These are phyloP conservation scores for Rhododendron vialii DNA, from an alignment of 148 eudicot species.

Conservation along the genomic window DNA sequence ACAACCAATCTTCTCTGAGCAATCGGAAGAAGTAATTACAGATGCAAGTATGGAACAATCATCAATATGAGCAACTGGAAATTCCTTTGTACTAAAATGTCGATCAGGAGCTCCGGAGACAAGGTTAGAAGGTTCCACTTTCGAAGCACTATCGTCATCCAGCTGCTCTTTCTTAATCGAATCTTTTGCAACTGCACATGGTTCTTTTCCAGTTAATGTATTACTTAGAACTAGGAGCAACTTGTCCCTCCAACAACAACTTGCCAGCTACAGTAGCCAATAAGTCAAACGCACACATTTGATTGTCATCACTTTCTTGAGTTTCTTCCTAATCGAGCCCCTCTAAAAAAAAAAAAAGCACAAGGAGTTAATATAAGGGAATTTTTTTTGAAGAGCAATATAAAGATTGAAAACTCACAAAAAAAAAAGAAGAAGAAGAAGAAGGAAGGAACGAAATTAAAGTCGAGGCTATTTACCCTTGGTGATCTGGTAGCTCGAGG, in stretches of 20 bases:
- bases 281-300: slow-evolving; percentile 78
- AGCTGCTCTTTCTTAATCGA: slow-evolving; percentile 26
- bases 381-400: too few relatives aligned
- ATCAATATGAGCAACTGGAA: too few relatives aligned
- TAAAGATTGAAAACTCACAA: too few relatives aligned
- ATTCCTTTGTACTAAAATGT: too few relatives aligned
- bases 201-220: slow-evolving; percentile 18
- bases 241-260: slow-evolving; percentile 58
- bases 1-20: too few relatives aligned
- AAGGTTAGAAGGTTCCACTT: too few relatives aligned
- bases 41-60: too few relatives aligned
- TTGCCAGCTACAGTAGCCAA: slow-evolving; percentile 87
- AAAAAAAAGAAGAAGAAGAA: too few relatives aligned
- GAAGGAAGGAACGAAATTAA: not conserved
- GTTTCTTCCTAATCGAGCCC: slow-evolving; percentile 45
- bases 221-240: slow-evolving; percentile 21
- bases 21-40: too few relatives aligned
- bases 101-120: too few relatives aligned
- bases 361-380: too few relatives aligned
- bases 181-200: slow-evolving; percentile 23
- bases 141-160: slow-evolving; percentile 21
- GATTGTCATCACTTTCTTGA: slow-evolving; percentile 36
- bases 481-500: slow-evolving; percentile 83
- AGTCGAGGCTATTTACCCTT: slow-evolving; percentile 51
- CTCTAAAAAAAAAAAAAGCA: slow-evolving; percentile 40